phyloP scores from a whole-genome alignment of 208 protist genomes.

The Leishmania gerbilli region DNA sequence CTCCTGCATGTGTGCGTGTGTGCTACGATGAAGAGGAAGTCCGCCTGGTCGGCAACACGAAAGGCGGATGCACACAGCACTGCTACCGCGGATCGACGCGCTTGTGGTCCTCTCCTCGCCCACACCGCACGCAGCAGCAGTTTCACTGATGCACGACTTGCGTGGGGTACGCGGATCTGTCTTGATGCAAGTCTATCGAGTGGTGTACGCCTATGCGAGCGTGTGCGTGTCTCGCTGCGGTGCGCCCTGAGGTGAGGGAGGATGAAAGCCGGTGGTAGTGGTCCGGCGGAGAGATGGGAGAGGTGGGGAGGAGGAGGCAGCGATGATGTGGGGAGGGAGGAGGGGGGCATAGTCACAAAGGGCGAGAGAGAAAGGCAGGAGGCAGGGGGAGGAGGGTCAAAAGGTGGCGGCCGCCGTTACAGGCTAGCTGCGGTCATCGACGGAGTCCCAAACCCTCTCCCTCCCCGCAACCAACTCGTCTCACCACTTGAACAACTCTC shows the following conservation, averaged over 20 bases:
- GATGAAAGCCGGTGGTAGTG: too few relatives aligned
- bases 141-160: background rate
- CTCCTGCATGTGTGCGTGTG: slow-evolving; percentile 46
- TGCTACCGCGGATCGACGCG: background rate
- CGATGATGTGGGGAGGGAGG: background rate
- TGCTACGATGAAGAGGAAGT: too few relatives aligned
- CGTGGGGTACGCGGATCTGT: background rate
- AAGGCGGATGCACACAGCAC: background rate
- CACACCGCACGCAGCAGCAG: background rate
- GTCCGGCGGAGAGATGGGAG: background rate
- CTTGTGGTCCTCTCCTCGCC: background rate
- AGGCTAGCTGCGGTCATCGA: background rate
- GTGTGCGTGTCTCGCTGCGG: background rate
- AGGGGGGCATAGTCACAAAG: background rate
- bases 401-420: background rate
- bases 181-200: background rate
- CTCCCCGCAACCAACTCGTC: background rate
- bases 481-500: background rate
- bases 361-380: background rate
- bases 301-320: background rate
- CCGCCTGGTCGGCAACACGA: background rate
- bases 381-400: background rate
- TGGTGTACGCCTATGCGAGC: background rate
- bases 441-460: slow-evolving; percentile 1
- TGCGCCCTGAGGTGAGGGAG: background rate